phyloP scores from a whole-genome alignment of 75 land plant genomes.

The Azolla pinnata region DNA sequence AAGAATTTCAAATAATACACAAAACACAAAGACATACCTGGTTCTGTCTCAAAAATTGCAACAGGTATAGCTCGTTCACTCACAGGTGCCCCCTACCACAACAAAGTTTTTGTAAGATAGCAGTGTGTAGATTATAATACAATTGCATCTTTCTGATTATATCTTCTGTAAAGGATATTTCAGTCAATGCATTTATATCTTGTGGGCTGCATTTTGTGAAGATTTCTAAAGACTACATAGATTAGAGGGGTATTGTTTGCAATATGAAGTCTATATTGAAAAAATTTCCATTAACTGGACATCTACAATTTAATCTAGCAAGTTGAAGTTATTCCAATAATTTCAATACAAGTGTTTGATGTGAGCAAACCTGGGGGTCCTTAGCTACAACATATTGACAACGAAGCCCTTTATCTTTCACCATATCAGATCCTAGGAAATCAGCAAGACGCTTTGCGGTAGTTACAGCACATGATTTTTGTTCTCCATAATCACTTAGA shows the following conservation, averaged over 20 bases:
- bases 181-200: too few relatives aligned
- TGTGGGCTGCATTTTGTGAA: too few relatives aligned
- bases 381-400: slow-evolving; percentile 91
- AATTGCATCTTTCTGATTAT: too few relatives aligned
- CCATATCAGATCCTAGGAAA: slow-evolving; percentile 96
- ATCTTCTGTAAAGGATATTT: too few relatives aligned
- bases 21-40: slow-evolving; percentile 43
- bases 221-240: too few relatives aligned
- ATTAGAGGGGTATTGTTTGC: too few relatives aligned
- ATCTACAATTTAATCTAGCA: neutral
- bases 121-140: neutral
- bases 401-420: slow-evolving; percentile 91
- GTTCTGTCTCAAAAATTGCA: slow-evolving; percentile 88
- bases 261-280: too few relatives aligned
- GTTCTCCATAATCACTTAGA: slow-evolving; percentile 81
- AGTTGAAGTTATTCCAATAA: neutral
- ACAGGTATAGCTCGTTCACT: slow-evolving; percentile 99
- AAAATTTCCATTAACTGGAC: too few relatives aligned
- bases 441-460: slow-evolving; percentile 96
- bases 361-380: slow-evolving; percentile 74
- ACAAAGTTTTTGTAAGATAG: neutral
- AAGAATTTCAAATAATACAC: neutral
- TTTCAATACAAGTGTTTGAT: too few relatives aligned
- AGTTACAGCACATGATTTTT: slow-evolving; percentile 97
- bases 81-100: slow-evolving; percentile 85